Percentiles rank a stretch among this genome's conserved stretches.
phyloP scores from a whole-genome alignment of 2,329 filamentous ascomycete genomes.

The Simplicillium sp. region DNA sequence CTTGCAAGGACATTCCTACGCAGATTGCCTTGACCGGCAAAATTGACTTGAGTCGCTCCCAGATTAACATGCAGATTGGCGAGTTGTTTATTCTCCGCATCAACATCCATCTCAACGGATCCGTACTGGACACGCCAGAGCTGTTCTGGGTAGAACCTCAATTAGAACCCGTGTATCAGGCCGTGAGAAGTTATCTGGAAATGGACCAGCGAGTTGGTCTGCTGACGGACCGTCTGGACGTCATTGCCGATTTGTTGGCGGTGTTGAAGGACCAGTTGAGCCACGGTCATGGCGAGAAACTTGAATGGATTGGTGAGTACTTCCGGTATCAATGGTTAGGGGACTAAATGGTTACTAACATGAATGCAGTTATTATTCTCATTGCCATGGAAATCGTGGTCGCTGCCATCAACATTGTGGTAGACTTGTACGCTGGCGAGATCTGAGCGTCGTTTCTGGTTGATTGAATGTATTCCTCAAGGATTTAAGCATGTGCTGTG shows the following conservation, averaged over 20 bases:
- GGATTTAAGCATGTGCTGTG: no score
- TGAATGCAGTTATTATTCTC: constrained; percentile 68
- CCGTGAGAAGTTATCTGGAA: constrained; percentile 89
- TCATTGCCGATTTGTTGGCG: constrained; percentile 83
- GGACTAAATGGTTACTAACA: constrained; percentile 9
- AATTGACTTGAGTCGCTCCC: constrained; percentile 73
- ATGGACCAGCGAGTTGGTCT: constrained; percentile 93
- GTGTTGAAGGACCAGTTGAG: constrained; percentile 94
- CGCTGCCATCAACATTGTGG: constrained; percentile 86
- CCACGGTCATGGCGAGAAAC: constrained; percentile 81
- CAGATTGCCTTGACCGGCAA: constrained; percentile 90
- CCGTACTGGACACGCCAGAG: constrained; percentile 91
- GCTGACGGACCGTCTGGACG: constrained; percentile 79
- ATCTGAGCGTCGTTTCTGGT: constrained; percentile 2
- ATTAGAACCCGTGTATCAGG: constrained; percentile 91
- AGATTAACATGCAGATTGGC: constrained; percentile 99
- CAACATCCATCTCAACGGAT: constrained; percentile 95
- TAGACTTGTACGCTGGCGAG: constrained; percentile 66
- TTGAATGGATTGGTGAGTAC: constrained; percentile 77
- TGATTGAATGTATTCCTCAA: background rate
- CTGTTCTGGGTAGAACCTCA: constrained; percentile 98
- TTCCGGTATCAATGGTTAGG: background rate
- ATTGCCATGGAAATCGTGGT: constrained; percentile 94
- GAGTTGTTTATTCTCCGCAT: constrained; percentile 96
- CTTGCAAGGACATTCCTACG: constrained; percentile 84